Evolutionary conservation across 768 basidiomycete species (phyloP).

Genomic region (Suillus paluster): DNA sequence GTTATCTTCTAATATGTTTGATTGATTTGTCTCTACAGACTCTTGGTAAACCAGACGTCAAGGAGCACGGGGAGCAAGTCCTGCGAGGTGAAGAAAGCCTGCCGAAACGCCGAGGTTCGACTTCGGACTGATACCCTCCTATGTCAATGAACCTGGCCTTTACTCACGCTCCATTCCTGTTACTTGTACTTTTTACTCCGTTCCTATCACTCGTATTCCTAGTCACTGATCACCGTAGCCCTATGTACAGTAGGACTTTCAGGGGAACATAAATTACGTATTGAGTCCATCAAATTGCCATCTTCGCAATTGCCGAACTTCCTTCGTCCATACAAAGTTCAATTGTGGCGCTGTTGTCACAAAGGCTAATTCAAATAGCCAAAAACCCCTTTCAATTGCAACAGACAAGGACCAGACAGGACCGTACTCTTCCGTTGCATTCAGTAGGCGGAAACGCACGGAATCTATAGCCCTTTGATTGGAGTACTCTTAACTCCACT

Average conservation of each 20-base stretch:
- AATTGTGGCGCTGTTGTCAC: neutral
- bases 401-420: neutral
- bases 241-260: neutral
- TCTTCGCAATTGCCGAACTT: neutral
- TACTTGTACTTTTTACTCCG: neutral
- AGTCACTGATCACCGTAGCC: neutral
- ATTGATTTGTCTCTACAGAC: slow-evolving; percentile 17
- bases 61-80: slow-evolving; percentile 58
- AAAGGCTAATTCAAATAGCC: neutral
- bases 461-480: neutral
- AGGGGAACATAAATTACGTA: neutral
- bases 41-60: slow-evolving; percentile 43
- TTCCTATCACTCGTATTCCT: neutral
- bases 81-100: slow-evolving; percentile 51
- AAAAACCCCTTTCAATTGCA: neutral
- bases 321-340: no score
- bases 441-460: neutral
- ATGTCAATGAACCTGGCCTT: neutral
- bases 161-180: neutral
- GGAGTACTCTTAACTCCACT: neutral
- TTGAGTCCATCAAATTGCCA: neutral
- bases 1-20: slow-evolving; percentile 4
- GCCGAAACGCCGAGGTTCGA: slow-evolving; percentile 30
- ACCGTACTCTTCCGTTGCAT: neutral
- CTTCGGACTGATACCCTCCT: slow-evolving; percentile 9